Conservation (phyloP, 2,329 filamentous ascomycete genomes). For the Ceratocystiopsis minuta region DNA sequence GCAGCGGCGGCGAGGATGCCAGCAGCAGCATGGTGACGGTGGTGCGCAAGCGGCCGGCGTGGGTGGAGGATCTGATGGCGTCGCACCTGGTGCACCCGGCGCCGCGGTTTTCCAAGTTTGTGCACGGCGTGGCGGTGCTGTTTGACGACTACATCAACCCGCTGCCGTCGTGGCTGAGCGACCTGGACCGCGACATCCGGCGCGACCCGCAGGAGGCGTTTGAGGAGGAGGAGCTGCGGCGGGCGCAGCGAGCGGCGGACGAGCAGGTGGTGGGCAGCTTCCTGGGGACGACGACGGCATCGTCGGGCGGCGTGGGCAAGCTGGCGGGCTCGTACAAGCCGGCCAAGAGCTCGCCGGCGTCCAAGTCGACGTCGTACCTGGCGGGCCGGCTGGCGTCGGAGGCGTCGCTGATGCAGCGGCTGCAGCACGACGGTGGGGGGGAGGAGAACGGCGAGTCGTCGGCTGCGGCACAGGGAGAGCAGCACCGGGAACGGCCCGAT, state of each 20-base stretch:
- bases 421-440: constrained; percentile 2
- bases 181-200: constrained; percentile 83
- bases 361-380: constrained; percentile 39
- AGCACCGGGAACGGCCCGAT: no score
- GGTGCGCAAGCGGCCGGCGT: constrained; percentile 51
- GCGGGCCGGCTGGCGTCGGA: constrained; percentile 30
- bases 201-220: constrained; percentile 83
- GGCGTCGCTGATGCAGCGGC: constrained; percentile 3
- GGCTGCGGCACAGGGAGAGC: not conserved
- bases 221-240: constrained; percentile 74
- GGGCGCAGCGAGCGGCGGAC: constrained; percentile 65
- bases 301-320: constrained; percentile 11
- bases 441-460: constrained; percentile 14
- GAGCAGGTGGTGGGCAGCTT: constrained; percentile 81
- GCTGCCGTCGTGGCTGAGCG: constrained; percentile 87
- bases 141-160: constrained; percentile 95
- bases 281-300: constrained; percentile 33
- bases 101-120: constrained; percentile 89
- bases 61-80: constrained; percentile 80
- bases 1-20: no score
- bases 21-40: constrained; percentile 6
- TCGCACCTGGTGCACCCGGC: constrained; percentile 84
- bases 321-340: constrained; percentile 35
- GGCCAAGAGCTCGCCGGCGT: constrained; percentile 46
- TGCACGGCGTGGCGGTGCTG: constrained; percentile 76